phyloP scores from a whole-genome alignment of 768 basidiomycete species.

The Collybiopsis luxurians region DNA sequence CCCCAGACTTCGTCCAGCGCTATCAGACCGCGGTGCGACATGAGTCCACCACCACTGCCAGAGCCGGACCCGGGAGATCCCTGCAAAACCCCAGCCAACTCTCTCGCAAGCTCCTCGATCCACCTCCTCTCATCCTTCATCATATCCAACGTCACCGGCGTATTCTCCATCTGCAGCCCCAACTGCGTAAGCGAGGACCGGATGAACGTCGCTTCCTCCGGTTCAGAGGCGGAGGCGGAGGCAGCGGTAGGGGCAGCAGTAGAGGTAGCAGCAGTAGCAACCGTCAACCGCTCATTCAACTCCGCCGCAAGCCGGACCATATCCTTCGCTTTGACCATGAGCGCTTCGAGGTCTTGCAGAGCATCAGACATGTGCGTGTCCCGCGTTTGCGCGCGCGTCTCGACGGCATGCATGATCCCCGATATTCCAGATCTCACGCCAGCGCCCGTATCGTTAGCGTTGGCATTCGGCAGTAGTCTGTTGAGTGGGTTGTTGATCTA shows the following conservation, averaged over 20 bases:
- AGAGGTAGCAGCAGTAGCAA: conserved; percentile 23
- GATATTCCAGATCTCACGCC: conserved; percentile 50
- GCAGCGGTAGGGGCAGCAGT: conserved; percentile 22
- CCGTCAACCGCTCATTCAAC: conserved; percentile 78
- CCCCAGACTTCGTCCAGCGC: conserved; percentile 94
- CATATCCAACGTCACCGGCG: conserved; percentile 89
- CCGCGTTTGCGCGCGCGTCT: conserved; percentile 60
- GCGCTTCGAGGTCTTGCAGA: conserved; percentile 81
- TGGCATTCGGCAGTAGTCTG: neutral
- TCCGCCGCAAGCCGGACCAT: conserved; percentile 91
- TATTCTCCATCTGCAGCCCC: conserved; percentile 73
- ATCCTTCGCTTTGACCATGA: conserved; percentile 89
- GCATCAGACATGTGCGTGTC: conserved; percentile 71
- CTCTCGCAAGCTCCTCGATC: conserved; percentile 76
- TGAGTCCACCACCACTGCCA: conserved; percentile 48
- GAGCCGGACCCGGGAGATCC: conserved; percentile 16
- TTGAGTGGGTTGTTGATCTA: too few relatives aligned
- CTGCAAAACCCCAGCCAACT: conserved; percentile 74
- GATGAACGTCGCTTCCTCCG: conserved; percentile 85
- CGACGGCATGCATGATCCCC: conserved; percentile 78
- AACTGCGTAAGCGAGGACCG: conserved; percentile 85
- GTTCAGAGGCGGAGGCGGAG: conserved; percentile 44
- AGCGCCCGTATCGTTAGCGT: neutral
- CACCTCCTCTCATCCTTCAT: conserved; percentile 78
- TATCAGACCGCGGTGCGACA: conserved; percentile 77